These are phyloP conservation scores for Forsythia suspensa DNA, from an alignment of 257 asterid species.

Conservation along the genomic window DNA sequence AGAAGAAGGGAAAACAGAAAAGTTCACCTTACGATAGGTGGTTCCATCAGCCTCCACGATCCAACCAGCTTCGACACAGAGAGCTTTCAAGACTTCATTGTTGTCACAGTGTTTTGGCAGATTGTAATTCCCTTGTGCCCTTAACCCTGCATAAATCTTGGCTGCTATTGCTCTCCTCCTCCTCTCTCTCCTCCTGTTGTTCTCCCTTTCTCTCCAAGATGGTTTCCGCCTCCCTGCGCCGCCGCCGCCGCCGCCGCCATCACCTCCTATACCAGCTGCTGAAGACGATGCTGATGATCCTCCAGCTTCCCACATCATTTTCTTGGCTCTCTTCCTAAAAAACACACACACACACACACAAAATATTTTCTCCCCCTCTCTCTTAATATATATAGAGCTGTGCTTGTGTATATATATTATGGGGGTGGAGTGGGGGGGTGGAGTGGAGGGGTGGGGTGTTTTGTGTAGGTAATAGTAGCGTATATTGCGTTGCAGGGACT, in stretches of 20 bases:
- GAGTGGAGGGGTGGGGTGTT: not conserved
- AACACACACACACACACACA: not conserved
- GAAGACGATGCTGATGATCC: constrained; percentile 65
- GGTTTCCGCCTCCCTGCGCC: constrained; percentile 86
- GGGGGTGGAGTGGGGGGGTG: constrained; percentile 5
- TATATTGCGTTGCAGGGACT: constrained; percentile 39
- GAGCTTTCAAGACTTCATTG: constrained; percentile 94
- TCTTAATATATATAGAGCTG: not conserved
- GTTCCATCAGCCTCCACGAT: constrained; percentile 94
- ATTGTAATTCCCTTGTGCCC: constrained; percentile 95
- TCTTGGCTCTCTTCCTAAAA: constrained; percentile 13
- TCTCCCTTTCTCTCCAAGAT: constrained; percentile 94
- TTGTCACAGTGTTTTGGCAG: constrained; percentile 94
- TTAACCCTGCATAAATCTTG: constrained; percentile 78
- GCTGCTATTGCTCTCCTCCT: constrained; percentile 96
- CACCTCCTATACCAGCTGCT: constrained; percentile 45
- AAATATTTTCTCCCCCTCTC: not conserved
- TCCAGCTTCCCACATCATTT: constrained; percentile 93
- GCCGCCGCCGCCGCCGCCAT: constrained; percentile 25
- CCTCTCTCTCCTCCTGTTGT: constrained; percentile 93
- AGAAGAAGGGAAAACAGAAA: not conserved
- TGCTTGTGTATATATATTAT: not conserved
- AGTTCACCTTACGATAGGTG: constrained; percentile 81
- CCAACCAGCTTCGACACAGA: constrained; percentile 97
- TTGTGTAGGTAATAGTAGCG: constrained; percentile 16